A percentile compares a stretch with the other conserved stretches of the same genome.
Conservation (phyloP, 2,329 filamentous ascomycete species). For the Ceratocystiopsis sp. region DNA sequence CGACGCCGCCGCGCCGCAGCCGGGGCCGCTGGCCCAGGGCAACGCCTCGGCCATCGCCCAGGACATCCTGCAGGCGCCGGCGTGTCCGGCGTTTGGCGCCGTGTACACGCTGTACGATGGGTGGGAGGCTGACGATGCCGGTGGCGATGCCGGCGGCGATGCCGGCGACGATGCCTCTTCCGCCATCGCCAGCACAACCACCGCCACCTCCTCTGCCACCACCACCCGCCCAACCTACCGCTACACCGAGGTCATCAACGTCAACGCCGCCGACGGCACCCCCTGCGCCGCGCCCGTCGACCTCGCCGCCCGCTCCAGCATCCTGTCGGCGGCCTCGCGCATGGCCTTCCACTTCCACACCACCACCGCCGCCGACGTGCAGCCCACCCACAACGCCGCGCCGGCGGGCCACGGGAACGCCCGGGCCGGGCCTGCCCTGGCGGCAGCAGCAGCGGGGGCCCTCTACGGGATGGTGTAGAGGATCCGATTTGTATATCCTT, state of each 20-base stretch:
- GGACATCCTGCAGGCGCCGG: slow-evolving; percentile 1
- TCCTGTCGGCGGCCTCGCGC: slow-evolving; percentile 1
- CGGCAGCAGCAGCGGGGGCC: neutral
- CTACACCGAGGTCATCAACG: too few species aligned
- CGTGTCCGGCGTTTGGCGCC: slow-evolving; percentile 3
- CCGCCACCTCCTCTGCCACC: neutral
- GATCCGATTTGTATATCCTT: too few species aligned
- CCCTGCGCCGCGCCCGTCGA: slow-evolving; percentile 1
- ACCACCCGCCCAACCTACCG: too few species aligned
- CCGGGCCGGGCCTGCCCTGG: slow-evolving; percentile 1
- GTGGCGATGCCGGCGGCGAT: neutral
- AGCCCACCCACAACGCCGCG: neutral
- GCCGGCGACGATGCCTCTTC: neutral
- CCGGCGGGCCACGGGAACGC: neutral
- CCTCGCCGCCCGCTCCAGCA: neutral
- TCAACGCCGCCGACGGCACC: neutral
- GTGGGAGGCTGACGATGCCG: too few species aligned
- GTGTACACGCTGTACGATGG: too few species aligned
- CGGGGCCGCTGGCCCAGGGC: neutral
- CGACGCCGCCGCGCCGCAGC: neutral
- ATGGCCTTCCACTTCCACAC: neutral
- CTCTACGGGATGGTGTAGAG: slow-evolving; percentile 4
- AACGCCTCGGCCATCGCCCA: neutral
- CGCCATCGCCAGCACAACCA: neutral
- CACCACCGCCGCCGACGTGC: neutral